Evolutionary conservation across 129 eudicot species (phyloP), one percentile per base, ranked within the genome.

Genomic region (Tanacetum coccineum): DNA sequence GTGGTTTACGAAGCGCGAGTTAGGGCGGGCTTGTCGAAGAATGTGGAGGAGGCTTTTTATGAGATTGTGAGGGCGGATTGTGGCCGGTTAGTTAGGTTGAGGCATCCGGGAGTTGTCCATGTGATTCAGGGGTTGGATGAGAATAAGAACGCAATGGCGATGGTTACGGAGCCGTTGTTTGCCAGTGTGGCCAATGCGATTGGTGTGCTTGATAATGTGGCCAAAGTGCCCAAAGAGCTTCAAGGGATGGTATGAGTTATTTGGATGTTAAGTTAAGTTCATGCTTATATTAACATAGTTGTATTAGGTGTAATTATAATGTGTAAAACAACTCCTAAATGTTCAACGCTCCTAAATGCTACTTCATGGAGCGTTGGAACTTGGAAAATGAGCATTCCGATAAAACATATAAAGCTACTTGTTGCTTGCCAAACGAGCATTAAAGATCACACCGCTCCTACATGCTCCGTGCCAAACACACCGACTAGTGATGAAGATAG

Each of bases 61-160:
- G 96, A 89, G 42, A 60, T 93, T 17, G 50, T 93, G 59, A 71
- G 98, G 52, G 95, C 89, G 4, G 98, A 93, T 81, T 96, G 96
- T 14, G 68, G 82, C 3, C 54, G 89, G 59, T 73, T 93, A 67
- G 98, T 93, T 39, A 64, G 98, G 68, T 74, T 93, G 81, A 84
- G 98, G 83, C 98, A 93, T 59, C 98, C 98, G 1, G 98, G 98
- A 8, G 96, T 93, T 20, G 95, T 93, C 3, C 98, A 93, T 70
- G 96, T 93, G 58, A 85, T 93, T n/a, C 96, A 88, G 58, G 98
- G 82, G 17, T 58, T 88, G 61, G 98, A 93, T 63, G 98, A 93
- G 95, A 89, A 84, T 49, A 93, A 93, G 62, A 93, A 81, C 79
- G 87, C 92, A 1, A 88, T 93, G 98, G 98, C 98, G 0, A 82